Conservation (phyloP, 306 rosid species). For the Elaeagnus macrophylla region DNA sequence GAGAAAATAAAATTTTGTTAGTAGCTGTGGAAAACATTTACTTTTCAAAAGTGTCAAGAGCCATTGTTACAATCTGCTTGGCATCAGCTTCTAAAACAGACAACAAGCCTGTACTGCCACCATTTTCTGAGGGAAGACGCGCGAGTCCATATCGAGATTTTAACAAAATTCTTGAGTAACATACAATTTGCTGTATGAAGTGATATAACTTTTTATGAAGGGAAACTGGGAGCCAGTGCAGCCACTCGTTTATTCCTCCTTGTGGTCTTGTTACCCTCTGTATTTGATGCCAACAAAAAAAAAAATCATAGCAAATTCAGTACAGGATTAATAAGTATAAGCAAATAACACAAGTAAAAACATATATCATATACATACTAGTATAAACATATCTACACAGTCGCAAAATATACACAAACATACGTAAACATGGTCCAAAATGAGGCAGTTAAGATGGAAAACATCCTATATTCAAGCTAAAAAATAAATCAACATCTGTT, state of each 20-base stretch:
- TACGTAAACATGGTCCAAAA: no score
- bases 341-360: not conserved
- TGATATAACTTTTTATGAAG: constrained; percentile 54
- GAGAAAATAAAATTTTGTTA: not conserved
- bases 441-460: no score
- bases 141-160: constrained; percentile 35
- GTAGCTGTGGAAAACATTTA: constrained; percentile 27
- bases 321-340: not conserved
- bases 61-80: constrained; percentile 59
- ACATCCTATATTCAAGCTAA: no score
- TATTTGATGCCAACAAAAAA: constrained; percentile 8
- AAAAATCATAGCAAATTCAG: not conserved
- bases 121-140: constrained; percentile 52
- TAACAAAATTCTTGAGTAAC: constrained; percentile 31
- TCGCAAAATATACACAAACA: not conserved
- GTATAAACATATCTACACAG: no score
- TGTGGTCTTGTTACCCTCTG: constrained; percentile 90
- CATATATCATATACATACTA: not conserved
- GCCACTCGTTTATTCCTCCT: constrained; percentile 79
- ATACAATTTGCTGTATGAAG: constrained; percentile 33
- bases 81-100: constrained; percentile 80
- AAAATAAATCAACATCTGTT: no score
- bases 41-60: constrained; percentile 69
- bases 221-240: constrained; percentile 89
- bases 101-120: constrained; percentile 50